phyloP scores from a whole-genome alignment of 495 filamentous ascomycete genomes.

The Penicillium salamii region DNA sequence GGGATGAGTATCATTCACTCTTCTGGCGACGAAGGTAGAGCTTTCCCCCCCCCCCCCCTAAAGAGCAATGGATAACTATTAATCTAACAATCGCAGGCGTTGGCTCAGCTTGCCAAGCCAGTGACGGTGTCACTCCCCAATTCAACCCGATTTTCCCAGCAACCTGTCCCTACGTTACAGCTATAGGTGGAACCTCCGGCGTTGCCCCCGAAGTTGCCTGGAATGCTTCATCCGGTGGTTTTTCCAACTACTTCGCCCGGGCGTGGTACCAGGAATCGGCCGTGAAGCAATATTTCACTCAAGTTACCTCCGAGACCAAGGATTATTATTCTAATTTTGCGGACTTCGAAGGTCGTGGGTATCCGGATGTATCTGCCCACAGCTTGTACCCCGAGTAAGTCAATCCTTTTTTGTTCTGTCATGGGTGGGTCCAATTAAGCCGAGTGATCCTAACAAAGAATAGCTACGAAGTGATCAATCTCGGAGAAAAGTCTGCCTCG shows the following conservation, averaged over 20 bases:
- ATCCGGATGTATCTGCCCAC: conserved; percentile 66
- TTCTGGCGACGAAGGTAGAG: conserved; percentile 57
- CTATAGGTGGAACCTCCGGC: conserved; percentile 59
- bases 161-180: conserved; percentile 63
- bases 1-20: conserved; percentile 64
- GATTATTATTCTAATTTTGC: conserved; percentile 43
- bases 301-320: conserved; percentile 35
- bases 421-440: too few relatives aligned
- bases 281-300: conserved; percentile 50
- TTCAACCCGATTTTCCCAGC: conserved; percentile 64
- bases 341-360: conserved; percentile 60
- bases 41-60: not conserved
- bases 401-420: not conserved
- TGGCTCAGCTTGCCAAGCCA: conserved; percentile 57
- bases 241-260: conserved; percentile 59
- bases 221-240: conserved; percentile 57
- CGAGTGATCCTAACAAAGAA: not conserved
- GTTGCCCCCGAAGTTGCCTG: conserved; percentile 53
- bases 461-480: conserved; percentile 26
- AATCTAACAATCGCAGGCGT: conserved; percentile 25
- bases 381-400: conserved; percentile 40
- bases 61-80: conserved; percentile 18
- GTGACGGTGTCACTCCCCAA: conserved; percentile 55
- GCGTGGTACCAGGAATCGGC: conserved; percentile 59
- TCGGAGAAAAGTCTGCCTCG: conserved; percentile 28